Evolutionary conservation across 192 early-diverging fungal species (phyloP), one percentile per base, ranked within the genome.

Genomic region (Linderina pennispora): DNA sequence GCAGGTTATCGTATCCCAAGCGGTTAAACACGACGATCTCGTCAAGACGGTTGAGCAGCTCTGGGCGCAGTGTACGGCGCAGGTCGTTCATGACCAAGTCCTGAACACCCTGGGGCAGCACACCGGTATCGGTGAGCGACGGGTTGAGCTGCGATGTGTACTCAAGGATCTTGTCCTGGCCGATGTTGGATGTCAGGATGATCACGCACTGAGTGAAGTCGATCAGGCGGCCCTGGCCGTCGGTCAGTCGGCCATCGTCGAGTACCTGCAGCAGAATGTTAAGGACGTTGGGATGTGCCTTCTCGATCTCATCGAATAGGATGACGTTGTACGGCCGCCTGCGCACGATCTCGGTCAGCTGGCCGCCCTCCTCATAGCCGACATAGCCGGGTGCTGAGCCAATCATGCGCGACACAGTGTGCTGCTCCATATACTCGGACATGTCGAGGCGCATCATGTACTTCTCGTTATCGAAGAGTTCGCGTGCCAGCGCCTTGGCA

Each of bases 281-380:
- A 15, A 87, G 75, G 14, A 91, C 88, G 68, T 78, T 77, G 23
- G 77, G 47, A 38, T 99, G 93, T 2, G 94, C 94, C 74, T 99
- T 99, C 50, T 99, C 97, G 41, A 99, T 86, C 70, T 99, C 97
- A 68, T 99, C 97, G 55, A 99, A 89, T 18, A 99, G 80, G 17
- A 99, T 74, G 6, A 99, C 91, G 22, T 80, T 83, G 77, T 97
- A 97, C 13, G 94, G 93, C 25, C 84, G 80, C 45, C 89, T 78
- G 38, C 97, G 83, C 25, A 99, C 83, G 4, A 84, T 75, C 72
- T 99, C 97, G 9, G 93, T 99, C 33, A 99, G 73, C 53, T 99
- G 89, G 5, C 94, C 94, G 40, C 94, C 94, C 48, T 92, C 87
- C 42, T 97, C 94, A 58, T 92, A 87, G 21, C 97, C 97, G 53